Base-by-base conservation (phyloP, 345 rosid genomes). In the Populus pruinosa region DNA sequence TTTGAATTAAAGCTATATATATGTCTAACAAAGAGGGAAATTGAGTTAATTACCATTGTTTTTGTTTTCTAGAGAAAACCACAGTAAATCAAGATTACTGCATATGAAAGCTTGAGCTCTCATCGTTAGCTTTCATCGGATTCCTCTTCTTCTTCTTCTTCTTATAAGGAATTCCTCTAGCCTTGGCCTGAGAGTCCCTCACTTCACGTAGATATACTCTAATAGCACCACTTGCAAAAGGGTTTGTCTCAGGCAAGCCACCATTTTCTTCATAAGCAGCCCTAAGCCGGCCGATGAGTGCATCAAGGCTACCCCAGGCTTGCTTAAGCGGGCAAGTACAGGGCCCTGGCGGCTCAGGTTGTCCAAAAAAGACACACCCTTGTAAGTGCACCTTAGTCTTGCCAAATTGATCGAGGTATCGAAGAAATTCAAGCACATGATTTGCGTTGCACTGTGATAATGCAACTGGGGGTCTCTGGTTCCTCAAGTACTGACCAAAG, bases 271-370 rank as follows among this genome's bases (percentile, higher is more conserved):
- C 98, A 23, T 83, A 93, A 43, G 98, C 98, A 10, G 96, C 98
- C 71, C 98, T 83, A 31, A 93, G 87, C 56, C 98, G 87, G 20
- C 98, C 98, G 87, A 93, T 93, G 80, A 93, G 91, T 10, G 97
- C 96, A 77, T 93, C 97, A 9, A 93, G 92, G 82, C 97, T 93
- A 3, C 97, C 97, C 97, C 97, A 93, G 29, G 97, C 97, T 83
- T 93, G 97, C 62, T 87, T 90, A 2, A 93, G 86, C 0, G 98
- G 96, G 74, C 98, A 93, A 67, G 88, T 87, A 81, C 98, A 93
- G 4, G 92, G 91, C 41, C 98, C 94, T 0, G 91, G 86, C 5
- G 98, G 96, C 76, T 93, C 98, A 1, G 92, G 91, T 64, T 91
- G 93, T 29, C 98, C 98, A 47, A 89, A 93, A 63, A 86, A 91